Conservation (phyloP, 2,329 filamentous ascomycete species). For the Zasmidium citrigriseum region DNA sequence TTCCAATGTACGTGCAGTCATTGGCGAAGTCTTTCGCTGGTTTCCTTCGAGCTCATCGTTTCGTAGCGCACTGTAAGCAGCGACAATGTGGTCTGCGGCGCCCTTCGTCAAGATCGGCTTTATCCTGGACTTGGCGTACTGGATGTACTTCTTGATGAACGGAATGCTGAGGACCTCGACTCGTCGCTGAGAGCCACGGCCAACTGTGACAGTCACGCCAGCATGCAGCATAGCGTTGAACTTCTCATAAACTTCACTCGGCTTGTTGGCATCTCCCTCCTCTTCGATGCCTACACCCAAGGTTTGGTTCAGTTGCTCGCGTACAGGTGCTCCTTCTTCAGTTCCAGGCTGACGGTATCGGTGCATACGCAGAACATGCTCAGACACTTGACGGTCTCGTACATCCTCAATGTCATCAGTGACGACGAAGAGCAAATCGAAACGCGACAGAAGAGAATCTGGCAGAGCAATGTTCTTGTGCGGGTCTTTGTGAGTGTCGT, state of each 20-base stretch:
- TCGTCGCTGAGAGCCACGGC: constrained; percentile 72
- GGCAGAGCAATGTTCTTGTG: constrained; percentile 98
- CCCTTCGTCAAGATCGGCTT: constrained; percentile 89
- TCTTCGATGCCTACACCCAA: constrained; percentile 84
- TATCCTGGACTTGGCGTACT: constrained; percentile 91
- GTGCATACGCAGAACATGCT: constrained; percentile 97
- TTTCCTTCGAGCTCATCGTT: constrained; percentile 97
- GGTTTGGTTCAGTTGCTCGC: constrained; percentile 80
- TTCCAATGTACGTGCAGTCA: constrained; percentile 95
- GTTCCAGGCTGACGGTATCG: constrained; percentile 88
- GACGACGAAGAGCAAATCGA: constrained; percentile 95
- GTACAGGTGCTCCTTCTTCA: constrained; percentile 91
- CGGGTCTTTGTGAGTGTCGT: constrained; percentile 96
- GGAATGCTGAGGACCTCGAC: constrained; percentile 91
- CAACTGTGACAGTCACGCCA: constrained; percentile 76
- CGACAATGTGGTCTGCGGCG: constrained; percentile 86
- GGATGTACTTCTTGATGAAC: constrained; percentile 99
- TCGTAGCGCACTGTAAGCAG: constrained; percentile 85
- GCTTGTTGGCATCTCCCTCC: constrained; percentile 67
- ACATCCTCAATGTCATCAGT: constrained; percentile 98
- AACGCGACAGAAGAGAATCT: constrained; percentile 95
- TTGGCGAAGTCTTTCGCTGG: constrained; percentile 86
- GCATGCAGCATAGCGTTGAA: constrained; percentile 95
- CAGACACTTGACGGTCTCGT: constrained; percentile 85
- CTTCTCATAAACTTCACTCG: constrained; percentile 92